Evolutionary conservation across 208 protist genomes (phyloP).

Genomic region (Crithidia acanthocephali): DNA sequence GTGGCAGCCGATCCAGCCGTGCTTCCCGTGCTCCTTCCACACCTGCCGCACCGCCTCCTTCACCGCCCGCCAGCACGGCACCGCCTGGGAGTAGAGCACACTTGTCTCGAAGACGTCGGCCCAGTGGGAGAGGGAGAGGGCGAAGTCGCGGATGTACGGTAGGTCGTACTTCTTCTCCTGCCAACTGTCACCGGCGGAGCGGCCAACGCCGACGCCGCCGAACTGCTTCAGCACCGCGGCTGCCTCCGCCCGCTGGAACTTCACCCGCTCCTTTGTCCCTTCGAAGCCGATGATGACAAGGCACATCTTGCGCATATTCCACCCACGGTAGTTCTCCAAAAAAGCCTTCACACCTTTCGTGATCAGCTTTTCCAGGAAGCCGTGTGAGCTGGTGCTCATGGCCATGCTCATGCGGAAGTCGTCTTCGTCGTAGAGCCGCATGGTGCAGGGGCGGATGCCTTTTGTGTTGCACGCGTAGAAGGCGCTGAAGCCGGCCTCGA

Average conservation of each 20-base stretch:
- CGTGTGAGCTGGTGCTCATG: slow-evolving; percentile 71
- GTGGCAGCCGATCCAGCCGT: slow-evolving; percentile 93
- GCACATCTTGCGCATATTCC: slow-evolving; percentile 76
- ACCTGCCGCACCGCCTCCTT: slow-evolving; percentile 86
- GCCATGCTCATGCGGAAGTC: slow-evolving; percentile 91
- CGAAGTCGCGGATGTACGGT: slow-evolving; percentile 92
- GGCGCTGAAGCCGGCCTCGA: slow-evolving; percentile 83
- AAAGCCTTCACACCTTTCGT: slow-evolving; percentile 74
- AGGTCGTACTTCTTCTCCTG: slow-evolving; percentile 95
- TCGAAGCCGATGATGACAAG: slow-evolving; percentile 90
- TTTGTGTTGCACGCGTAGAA: slow-evolving; percentile 86
- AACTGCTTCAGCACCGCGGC: slow-evolving; percentile 65
- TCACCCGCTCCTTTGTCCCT: slow-evolving; percentile 67
- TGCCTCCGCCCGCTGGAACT: slow-evolving; percentile 70
- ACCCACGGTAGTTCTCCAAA: slow-evolving; percentile 59
- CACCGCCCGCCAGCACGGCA: slow-evolving; percentile 91
- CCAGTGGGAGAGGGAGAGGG: slow-evolving; percentile 82
- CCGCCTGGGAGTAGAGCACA: slow-evolving; percentile 84
- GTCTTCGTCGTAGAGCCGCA: slow-evolving; percentile 94
- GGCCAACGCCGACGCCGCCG: slow-evolving; percentile 66
- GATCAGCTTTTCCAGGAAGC: slow-evolving; percentile 53
- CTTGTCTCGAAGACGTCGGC: slow-evolving; percentile 94
- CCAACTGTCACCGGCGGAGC: slow-evolving; percentile 78
- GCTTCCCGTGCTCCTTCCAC: slow-evolving; percentile 78
- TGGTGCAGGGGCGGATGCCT: slow-evolving; percentile 83